Percentiles rank a stretch among this genome's conserved stretches.
phyloP scores from a whole-genome alignment of 2,329 filamentous ascomycete genomes.

The Cladophialophora exuberans region DNA sequence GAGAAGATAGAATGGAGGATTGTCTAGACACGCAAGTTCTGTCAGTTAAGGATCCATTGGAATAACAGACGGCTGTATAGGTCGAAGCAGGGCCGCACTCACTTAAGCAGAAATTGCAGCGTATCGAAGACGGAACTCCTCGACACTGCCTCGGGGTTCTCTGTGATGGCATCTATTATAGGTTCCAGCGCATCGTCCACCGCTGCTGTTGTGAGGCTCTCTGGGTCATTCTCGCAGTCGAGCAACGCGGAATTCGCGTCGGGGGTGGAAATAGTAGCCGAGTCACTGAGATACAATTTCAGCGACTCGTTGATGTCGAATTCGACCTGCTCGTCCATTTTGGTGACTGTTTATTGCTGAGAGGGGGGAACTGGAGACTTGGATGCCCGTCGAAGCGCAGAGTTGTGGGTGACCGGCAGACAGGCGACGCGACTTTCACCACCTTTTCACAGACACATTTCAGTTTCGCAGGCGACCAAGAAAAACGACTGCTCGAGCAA shows the following conservation, averaged over 20 bases:
- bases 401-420: background rate
- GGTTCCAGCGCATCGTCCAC: slow-evolving; percentile 87
- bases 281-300: slow-evolving; percentile 96
- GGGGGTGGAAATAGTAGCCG: slow-evolving; percentile 76
- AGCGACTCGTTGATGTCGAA: slow-evolving; percentile 98
- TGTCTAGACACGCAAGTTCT: slow-evolving; percentile 72
- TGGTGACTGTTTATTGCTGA: background rate
- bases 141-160: slow-evolving; percentile 85
- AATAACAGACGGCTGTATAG: background rate
- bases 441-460: background rate
- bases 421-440: background rate
- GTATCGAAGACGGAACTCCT: slow-evolving; percentile 84
- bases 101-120: slow-evolving; percentile 95
- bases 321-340: slow-evolving; percentile 67
- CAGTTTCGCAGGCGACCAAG: background rate
- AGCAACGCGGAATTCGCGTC: slow-evolving; percentile 82
- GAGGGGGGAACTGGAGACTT: background rate
- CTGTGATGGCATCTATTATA: slow-evolving; percentile 88
- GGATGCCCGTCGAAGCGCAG: background rate
- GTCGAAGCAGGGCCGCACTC: slow-evolving; percentile 59
- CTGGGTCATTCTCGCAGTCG: slow-evolving; percentile 91
- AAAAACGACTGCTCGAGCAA: background rate
- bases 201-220: slow-evolving; percentile 74
- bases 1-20: slow-evolving; percentile 74
- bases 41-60: slow-evolving; percentile 62